phyloP scores from a whole-genome alignment of 2,329 filamentous ascomycete genomes.

The Thielaviopsis ethacetica region DNA sequence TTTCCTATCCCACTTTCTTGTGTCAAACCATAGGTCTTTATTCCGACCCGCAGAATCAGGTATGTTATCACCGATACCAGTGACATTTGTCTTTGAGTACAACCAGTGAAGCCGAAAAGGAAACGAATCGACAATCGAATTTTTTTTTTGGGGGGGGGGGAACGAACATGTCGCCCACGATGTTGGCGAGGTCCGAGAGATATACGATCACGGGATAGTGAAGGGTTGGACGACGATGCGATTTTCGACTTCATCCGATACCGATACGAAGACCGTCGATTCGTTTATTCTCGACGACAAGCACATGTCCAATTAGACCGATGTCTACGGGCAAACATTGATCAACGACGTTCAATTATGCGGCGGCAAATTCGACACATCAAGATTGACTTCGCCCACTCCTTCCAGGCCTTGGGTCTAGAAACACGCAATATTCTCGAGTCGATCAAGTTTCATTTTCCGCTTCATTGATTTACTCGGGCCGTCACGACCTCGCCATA shows the following conservation, averaged over 20 bases:
- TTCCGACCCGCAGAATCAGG: slow-evolving; percentile 11
- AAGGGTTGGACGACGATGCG: not conserved
- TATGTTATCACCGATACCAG: slow-evolving; percentile 3
- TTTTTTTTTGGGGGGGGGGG: no score
- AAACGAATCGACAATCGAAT: not conserved
- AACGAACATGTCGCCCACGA: not conserved
- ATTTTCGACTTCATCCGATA: not conserved
- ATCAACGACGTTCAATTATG: not conserved
- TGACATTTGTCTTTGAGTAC: not conserved
- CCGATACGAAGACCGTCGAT: not conserved
- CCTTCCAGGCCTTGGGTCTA: no score
- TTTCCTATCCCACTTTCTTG: slow-evolving; percentile 8
- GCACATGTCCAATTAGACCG: not conserved
- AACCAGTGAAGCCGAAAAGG: not conserved
- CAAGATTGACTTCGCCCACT: not conserved
- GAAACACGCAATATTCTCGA: no score
- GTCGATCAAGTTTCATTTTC: not conserved
- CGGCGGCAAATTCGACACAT: not conserved
- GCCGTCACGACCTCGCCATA: not conserved
- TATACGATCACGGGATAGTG: not conserved
- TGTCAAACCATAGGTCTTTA: slow-evolving; percentile 12
- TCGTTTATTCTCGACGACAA: not conserved
- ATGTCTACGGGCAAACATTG: no score
- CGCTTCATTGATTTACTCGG: not conserved
- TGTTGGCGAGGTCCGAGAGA: not conserved